Conservation (phyloP, 306 rosid species). For the Vigna mungo region DNA sequence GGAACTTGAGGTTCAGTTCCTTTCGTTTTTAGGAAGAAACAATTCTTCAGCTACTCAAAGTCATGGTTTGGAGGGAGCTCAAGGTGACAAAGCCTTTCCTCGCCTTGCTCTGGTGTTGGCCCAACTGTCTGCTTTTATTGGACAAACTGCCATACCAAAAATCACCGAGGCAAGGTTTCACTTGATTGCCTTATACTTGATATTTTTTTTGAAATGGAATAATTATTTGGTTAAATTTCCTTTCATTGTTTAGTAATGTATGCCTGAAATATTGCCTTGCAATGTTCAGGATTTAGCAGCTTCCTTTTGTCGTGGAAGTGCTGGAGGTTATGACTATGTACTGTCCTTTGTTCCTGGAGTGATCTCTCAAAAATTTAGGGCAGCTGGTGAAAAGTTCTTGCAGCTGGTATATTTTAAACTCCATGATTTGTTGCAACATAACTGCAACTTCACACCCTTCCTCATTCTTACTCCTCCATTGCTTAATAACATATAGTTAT, state of each 20-base stretch:
- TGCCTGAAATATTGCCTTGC: constrained; percentile 41
- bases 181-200: constrained; percentile 30
- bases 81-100: constrained; percentile 73
- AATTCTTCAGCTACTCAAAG: constrained; percentile 55
- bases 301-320: constrained; percentile 72
- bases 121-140: constrained; percentile 77
- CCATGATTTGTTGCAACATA: constrained; percentile 4
- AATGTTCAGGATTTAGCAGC: constrained; percentile 77
- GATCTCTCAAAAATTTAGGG: constrained; percentile 73
- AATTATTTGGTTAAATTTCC: constrained; percentile 37
- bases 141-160: constrained; percentile 81
- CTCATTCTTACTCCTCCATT: not conserved
- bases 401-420: constrained; percentile 61
- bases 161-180: constrained; percentile 73
- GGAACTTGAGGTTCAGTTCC: constrained; percentile 71
- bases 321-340: constrained; percentile 67
- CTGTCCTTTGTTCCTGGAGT: constrained; percentile 77
- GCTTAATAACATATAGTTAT: not conserved
- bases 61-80: constrained; percentile 65
- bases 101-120: constrained; percentile 85
- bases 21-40: constrained; percentile 66
- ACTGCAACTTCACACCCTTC: constrained; percentile 1
- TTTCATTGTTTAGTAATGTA: not conserved
- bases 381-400: constrained; percentile 77
- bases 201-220: constrained; percentile 17